These are phyloP conservation scores for Apostasia shenzhenica DNA, from an alignment of 106 monocot species.

Conservation along the genomic window DNA sequence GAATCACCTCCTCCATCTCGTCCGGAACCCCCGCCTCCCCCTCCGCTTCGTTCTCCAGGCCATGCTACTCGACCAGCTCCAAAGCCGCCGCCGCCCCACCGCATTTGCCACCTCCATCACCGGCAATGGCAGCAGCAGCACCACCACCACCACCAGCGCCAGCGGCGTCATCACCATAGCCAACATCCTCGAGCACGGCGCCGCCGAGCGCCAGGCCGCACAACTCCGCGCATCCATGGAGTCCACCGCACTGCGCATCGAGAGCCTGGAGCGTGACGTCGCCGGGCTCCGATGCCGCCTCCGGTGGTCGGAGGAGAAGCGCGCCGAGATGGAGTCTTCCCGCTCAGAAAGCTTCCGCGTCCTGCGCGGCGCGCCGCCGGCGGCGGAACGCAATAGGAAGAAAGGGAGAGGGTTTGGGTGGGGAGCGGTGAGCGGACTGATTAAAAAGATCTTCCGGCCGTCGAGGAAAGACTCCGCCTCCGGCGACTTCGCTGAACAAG, in stretches of 20 bases:
- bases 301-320: conserved; percentile 34
- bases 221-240: conserved; percentile 58
- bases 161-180: conserved; percentile 38
- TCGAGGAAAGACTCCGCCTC: too few species aligned
- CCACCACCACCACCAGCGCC: neutral
- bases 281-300: conserved; percentile 38
- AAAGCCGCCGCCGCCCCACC: conserved; percentile 31
- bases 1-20: conserved; percentile 43
- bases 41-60: conserved; percentile 86
- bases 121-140: neutral
- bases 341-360: too few species aligned
- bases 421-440: too few species aligned
- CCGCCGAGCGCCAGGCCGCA: conserved; percentile 40
- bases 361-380: too few species aligned
- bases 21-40: conserved; percentile 77
- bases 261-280: conserved; percentile 62
- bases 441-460: too few species aligned
- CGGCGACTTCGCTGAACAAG: too few species aligned
- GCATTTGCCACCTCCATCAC: conserved; percentile 7
- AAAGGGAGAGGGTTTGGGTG: too few species aligned
- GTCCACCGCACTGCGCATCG: conserved; percentile 46
- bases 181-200: conserved; percentile 62
- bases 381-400: too few species aligned
- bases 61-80: conserved; percentile 80
- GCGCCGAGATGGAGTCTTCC: conserved; percentile 10